phyloP scores from a whole-genome alignment of 1,284 basidiomycete species.

The Naganishia liquefaciens region DNA sequence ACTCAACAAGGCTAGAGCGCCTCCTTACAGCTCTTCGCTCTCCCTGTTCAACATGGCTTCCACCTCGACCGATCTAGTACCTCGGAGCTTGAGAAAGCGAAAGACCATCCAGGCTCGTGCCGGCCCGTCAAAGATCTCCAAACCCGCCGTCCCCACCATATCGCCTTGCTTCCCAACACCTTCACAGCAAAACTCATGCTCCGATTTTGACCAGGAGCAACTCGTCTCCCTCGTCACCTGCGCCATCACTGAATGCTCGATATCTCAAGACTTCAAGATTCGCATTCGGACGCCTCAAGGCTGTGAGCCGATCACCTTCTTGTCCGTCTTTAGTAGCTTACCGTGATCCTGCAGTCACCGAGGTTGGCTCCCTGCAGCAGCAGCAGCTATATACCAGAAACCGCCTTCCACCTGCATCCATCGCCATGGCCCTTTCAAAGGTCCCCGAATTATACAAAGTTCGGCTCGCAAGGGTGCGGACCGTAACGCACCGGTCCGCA shows the following conservation, averaged over 20 bases:
- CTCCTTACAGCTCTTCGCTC: no score
- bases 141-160: no score
- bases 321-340: neutral
- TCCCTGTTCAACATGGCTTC: no score
- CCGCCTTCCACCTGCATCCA: constrained; percentile 4
- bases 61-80: neutral
- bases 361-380: neutral
- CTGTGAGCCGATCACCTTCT: constrained; percentile 2
- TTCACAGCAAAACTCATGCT: neutral
- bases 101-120: neutral
- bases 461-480: constrained; percentile 3
- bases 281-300: constrained; percentile 23
- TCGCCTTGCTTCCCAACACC: neutral
- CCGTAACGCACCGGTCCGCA: neutral
- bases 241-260: constrained; percentile 7
- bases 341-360: neutral
- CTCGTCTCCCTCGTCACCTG: constrained; percentile 3
- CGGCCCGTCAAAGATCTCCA: neutral
- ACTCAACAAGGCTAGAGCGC: no score
- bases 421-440: constrained; percentile 14
- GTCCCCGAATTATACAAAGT: constrained; percentile 6
- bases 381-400: neutral
- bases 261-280: constrained; percentile 10
- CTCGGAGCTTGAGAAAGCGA: constrained; percentile 13
- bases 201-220: neutral